A percentile compares a stretch with the other conserved stretches of the same genome.
These are phyloP conservation scores for Zygosaccharomyces gambellarensis DNA, from an alignment of 805 yeast genomes.

Conservation along the genomic window DNA sequence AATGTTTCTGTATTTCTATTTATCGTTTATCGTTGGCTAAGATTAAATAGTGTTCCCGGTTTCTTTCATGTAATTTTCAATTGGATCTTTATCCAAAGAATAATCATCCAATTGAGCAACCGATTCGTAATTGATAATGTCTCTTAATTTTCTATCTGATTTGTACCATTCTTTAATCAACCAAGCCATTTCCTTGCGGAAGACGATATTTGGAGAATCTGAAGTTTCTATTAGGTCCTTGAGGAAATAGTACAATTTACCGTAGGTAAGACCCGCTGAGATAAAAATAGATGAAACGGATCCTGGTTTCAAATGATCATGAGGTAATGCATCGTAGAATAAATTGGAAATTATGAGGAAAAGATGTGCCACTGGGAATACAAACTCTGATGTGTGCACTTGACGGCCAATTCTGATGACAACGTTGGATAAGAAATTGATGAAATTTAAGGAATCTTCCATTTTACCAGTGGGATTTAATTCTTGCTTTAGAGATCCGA, in stretches of 20 bases:
- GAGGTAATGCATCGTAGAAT: slow-evolving; percentile 40
- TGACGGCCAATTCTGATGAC: slow-evolving; percentile 53
- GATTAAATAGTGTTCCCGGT: slow-evolving; percentile 35
- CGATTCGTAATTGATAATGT: slow-evolving; percentile 45
- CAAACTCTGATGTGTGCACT: slow-evolving; percentile 63
- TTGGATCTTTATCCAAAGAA: slow-evolving; percentile 53
- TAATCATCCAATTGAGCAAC: slow-evolving; percentile 45
- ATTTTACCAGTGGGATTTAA: slow-evolving; percentile 24
- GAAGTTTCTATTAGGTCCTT: slow-evolving; percentile 59
- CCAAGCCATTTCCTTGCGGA: slow-evolving; percentile 56
- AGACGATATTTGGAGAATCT: slow-evolving; percentile 46
- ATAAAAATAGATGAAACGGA: slow-evolving; percentile 57
- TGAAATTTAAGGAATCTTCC: slow-evolving; percentile 33
- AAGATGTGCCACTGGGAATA: slow-evolving; percentile 73
- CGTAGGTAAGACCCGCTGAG: slow-evolving; percentile 58
- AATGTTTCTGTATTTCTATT: neutral
- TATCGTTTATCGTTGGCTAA: slow-evolving; percentile 5
- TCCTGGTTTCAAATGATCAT: slow-evolving; percentile 44
- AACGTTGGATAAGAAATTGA: slow-evolving; percentile 37
- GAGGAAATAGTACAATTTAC: slow-evolving; percentile 59
- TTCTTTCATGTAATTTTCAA: slow-evolving; percentile 42
- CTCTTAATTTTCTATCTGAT: slow-evolving; percentile 59
- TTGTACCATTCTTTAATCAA: slow-evolving; percentile 64
- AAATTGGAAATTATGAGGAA: slow-evolving; percentile 60
- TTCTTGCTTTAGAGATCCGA: slow-evolving; percentile 45